A percentile compares a stretch with the other conserved stretches of the same genome.
These are phyloP conservation scores for Mycena crocata DNA, from an alignment of 768 basidiomycete genomes.

Conservation along the genomic window DNA sequence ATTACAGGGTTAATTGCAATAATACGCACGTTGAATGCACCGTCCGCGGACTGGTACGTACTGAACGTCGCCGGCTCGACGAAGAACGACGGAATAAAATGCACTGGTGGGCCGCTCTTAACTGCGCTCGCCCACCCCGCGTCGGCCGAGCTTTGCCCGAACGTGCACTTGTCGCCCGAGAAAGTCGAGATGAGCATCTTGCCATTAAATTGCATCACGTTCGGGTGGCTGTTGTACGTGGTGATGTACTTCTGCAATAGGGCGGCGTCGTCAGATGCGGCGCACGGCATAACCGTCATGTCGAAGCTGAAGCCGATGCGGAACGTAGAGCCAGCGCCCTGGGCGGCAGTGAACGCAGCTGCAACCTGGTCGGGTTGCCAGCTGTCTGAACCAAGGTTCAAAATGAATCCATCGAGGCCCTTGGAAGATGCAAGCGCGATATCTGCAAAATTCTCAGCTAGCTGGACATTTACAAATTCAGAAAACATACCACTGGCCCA, in stretches of 20 bases:
- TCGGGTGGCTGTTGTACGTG: neutral
- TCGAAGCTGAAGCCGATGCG: slow-evolving; percentile 8
- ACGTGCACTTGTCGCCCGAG: neutral
- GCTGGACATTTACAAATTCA: neutral
- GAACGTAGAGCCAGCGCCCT: neutral
- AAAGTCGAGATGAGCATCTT: neutral
- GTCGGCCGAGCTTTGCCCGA: neutral
- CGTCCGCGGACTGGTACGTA: slow-evolving; percentile 59
- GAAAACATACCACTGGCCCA: slow-evolving; percentile 4
- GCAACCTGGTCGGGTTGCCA: neutral
- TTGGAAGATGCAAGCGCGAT: neutral
- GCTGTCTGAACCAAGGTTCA: neutral
- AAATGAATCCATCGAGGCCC: slow-evolving; percentile 1
- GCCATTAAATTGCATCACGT: neutral
- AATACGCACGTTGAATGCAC: slow-evolving; percentile 66
- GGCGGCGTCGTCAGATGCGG: neutral
- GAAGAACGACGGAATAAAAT: slow-evolving; percentile 8
- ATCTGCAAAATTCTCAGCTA: neutral
- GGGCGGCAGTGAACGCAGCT: neutral
- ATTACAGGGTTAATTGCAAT: too few species aligned
- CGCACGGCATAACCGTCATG: neutral
- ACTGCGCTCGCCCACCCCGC: neutral
- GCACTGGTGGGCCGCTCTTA: neutral
- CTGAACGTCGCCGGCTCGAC: slow-evolving; percentile 60
- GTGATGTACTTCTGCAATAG: slow-evolving; percentile 3